A percentile compares a stretch with the other conserved stretches of the same genome.
Conservation (phyloP, 495 filamentous ascomycete species). For the Neurospora sp. region DNA sequence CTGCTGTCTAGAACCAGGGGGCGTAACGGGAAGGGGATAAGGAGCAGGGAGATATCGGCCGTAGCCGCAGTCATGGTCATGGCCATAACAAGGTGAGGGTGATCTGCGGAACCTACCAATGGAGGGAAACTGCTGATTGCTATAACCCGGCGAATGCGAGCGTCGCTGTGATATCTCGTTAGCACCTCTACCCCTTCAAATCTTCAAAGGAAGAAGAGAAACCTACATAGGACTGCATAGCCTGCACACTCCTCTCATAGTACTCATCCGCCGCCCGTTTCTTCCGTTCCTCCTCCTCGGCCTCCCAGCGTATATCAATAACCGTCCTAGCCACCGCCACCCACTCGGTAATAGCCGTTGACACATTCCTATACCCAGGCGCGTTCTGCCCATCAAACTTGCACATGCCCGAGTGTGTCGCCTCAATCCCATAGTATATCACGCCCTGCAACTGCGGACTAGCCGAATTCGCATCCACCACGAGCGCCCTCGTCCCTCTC, state of each 20-base stretch:
- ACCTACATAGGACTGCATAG: constrained; percentile 31
- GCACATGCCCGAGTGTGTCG: constrained; percentile 80
- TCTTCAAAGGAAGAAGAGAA: not conserved
- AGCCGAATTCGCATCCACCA: constrained; percentile 70
- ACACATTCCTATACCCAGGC: constrained; percentile 65
- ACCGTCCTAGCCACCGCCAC: constrained; percentile 46
- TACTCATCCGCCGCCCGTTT: constrained; percentile 31
- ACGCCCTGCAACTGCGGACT: constrained; percentile 66
- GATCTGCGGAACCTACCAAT: constrained; percentile 14
- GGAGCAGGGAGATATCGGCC: not conserved
- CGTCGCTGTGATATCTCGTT: not conserved
- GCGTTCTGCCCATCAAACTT: constrained; percentile 67
- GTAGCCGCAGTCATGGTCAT: not conserved
- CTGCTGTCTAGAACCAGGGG: not conserved
- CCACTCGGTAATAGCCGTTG: constrained; percentile 62
- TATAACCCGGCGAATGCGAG: constrained; percentile 1
- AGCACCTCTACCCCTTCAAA: not conserved
- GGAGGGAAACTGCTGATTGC: constrained; percentile 1
- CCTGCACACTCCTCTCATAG: constrained; percentile 20
- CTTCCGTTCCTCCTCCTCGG: constrained; percentile 48
- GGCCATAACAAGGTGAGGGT: not conserved
- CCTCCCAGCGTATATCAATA: constrained; percentile 52
- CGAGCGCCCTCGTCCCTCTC: constrained; percentile 42
- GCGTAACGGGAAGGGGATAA: not conserved
- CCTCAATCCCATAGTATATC: constrained; percentile 67